These are phyloP conservation scores for Passiflora organensis DNA, from an alignment of 345 rosid species.

Conservation along the genomic window DNA sequence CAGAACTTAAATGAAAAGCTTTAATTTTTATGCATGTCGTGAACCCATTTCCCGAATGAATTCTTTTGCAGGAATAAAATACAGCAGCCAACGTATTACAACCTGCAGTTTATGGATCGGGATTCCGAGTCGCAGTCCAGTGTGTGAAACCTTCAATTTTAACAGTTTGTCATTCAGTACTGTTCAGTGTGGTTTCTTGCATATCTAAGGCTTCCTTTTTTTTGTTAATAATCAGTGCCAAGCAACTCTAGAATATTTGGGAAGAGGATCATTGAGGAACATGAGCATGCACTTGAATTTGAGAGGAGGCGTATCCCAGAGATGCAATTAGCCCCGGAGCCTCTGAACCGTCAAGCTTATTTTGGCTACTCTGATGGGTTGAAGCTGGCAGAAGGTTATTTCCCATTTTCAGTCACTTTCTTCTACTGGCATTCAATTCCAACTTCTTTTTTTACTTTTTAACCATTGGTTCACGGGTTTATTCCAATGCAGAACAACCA, in stretches of 20 bases:
- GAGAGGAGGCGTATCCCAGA: conserved; percentile 41
- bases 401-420: not conserved
- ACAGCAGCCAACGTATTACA: conserved; percentile 38
- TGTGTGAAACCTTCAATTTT: conserved; percentile 16
- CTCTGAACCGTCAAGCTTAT: conserved; percentile 32
- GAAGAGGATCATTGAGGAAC: conserved; percentile 47
- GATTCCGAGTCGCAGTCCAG: conserved; percentile 65
- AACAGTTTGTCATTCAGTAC: not conserved
- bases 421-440: no score
- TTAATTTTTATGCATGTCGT: no score
- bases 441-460: no score
- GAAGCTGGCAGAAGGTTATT: conserved; percentile 49
- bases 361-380: conserved; percentile 51
- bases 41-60: no score
- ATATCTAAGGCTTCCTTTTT: not conserved
- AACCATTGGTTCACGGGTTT: not conserved
- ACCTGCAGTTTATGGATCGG: conserved; percentile 41
- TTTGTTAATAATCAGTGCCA: conserved; percentile 28
- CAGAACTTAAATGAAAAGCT: no score
- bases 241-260: conserved; percentile 42
- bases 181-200: not conserved
- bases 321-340: conserved; percentile 36
- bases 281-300: conserved; percentile 40
- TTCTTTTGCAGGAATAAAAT: conserved; percentile 50
- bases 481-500: conserved; percentile 43